These are phyloP conservation scores for Breynia disticha DNA, from an alignment of 441 rosid species.

Conservation along the genomic window DNA sequence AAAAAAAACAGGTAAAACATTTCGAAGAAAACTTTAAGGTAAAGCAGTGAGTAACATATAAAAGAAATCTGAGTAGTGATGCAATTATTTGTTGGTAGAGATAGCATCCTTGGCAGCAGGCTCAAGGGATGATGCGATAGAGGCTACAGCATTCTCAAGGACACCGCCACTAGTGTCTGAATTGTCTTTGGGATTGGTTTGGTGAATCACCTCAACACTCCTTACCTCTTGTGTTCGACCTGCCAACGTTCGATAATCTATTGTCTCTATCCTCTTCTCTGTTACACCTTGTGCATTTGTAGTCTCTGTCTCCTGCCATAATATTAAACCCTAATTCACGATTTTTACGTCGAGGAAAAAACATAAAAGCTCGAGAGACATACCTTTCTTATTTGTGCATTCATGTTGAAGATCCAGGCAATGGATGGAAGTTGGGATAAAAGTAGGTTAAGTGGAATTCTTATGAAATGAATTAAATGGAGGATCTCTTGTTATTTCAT, in stretches of 20 bases:
- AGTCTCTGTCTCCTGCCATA: slow-evolving; percentile 15
- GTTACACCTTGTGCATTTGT: slow-evolving; percentile 19
- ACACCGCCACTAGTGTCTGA: slow-evolving; percentile 49
- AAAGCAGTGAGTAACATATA: background rate
- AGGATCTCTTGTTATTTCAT: background rate
- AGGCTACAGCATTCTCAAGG: slow-evolving; percentile 47
- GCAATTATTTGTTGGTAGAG: slow-evolving; percentile 11
- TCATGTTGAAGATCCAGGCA: slow-evolving; percentile 21
- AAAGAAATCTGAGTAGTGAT: background rate
- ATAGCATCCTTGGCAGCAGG: slow-evolving; percentile 52
- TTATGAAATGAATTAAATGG: background rate
- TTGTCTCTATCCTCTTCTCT: slow-evolving; percentile 31
- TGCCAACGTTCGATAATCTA: slow-evolving; percentile 34
- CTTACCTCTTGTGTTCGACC: slow-evolving; percentile 39
- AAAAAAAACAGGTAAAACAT: no score
- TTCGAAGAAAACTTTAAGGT: background rate
- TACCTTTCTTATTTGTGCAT: slow-evolving; percentile 31
- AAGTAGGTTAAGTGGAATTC: background rate
- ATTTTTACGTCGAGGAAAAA: background rate
- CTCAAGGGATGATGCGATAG: slow-evolving; percentile 40
- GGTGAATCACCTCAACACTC: slow-evolving; percentile 41
- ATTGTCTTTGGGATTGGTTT: slow-evolving; percentile 16
- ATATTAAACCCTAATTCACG: background rate
- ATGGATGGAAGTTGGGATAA: slow-evolving; percentile 2
- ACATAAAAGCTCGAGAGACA: background rate